Percentiles rank a stretch among this genome's conserved stretches.
These are phyloP conservation scores for Aspergillus arachidicola DNA, from an alignment of 2,329 filamentous ascomycete species.

Conservation along the genomic window DNA sequence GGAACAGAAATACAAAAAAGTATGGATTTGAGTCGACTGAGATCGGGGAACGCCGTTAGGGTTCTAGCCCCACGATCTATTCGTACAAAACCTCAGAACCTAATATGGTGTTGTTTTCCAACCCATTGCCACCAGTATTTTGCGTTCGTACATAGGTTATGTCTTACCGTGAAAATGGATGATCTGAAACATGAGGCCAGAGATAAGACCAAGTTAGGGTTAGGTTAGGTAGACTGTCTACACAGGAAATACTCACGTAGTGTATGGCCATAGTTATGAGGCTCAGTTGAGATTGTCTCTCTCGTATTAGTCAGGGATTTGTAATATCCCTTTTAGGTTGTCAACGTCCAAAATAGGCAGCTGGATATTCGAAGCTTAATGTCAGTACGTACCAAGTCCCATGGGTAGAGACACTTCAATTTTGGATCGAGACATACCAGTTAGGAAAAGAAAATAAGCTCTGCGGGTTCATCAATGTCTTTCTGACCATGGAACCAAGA, in stretches of 20 bases:
- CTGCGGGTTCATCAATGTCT: not conserved
- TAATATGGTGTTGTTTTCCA: not conserved
- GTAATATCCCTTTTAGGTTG: not conserved
- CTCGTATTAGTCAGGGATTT: not conserved
- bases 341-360: not conserved
- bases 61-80: not conserved
- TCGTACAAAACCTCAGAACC: not conserved
- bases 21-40: not conserved
- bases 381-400: too few species aligned
- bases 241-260: too few species aligned
- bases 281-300: too few species aligned
- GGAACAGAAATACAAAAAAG: not conserved
- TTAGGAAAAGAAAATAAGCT: not conserved
- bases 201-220: too few species aligned
- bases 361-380: not conserved
- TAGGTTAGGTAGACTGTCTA: too few species aligned
- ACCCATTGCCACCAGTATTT: too few species aligned
- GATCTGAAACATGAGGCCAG: too few species aligned
- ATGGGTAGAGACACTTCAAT: not conserved
- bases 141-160: too few species aligned
- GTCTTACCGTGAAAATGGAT: too few species aligned
- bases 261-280: too few species aligned
- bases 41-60: not conserved
- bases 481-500: not conserved
- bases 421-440: not conserved